These are phyloP conservation scores for Monilinia polystroma DNA, from an alignment of 2,329 filamentous ascomycete genomes.

Conservation along the genomic window DNA sequence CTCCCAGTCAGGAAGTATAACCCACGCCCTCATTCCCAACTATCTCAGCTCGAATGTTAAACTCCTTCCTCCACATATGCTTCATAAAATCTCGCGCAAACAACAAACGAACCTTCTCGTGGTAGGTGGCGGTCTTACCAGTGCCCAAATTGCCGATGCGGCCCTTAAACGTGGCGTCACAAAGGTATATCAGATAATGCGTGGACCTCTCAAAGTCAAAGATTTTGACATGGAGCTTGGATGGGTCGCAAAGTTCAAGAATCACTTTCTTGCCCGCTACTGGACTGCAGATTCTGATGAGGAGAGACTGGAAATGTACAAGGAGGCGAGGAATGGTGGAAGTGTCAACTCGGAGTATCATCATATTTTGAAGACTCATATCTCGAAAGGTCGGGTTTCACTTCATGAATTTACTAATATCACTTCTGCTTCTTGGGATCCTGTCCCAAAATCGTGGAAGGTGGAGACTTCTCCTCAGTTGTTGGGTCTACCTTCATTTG, in stretches of 20 bases:
- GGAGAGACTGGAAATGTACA: constrained; percentile 65
- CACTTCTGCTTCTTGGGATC: constrained; percentile 50
- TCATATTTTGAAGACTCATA: constrained; percentile 27
- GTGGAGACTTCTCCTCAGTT: constrained; percentile 52
- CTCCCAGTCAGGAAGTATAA: constrained; percentile 34
- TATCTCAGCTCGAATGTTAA: constrained; percentile 11
- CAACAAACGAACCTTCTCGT: constrained; percentile 64
- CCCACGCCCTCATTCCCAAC: constrained; percentile 27
- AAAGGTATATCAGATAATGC: constrained; percentile 70
- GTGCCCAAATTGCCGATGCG: constrained; percentile 69
- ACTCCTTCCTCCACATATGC: constrained; percentile 43
- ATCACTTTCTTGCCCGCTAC: constrained; percentile 72
- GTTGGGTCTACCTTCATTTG: constrained; percentile 47
- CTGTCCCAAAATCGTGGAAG: constrained; percentile 48
- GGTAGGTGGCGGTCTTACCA: constrained; percentile 73
- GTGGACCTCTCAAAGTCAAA: constrained; percentile 60
- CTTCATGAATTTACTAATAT: constrained; percentile 42
- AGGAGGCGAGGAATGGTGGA: constrained; percentile 68
- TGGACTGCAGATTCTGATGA: constrained; percentile 73
- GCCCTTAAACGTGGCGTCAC: constrained; percentile 62
- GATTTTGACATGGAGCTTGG: constrained; percentile 74
- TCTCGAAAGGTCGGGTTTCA: constrained; percentile 24
- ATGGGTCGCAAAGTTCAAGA: constrained; percentile 83
- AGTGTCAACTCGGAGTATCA: constrained; percentile 61
- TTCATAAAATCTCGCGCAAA: constrained; percentile 51